phyloP scores from a whole-genome alignment of 2,329 filamentous ascomycete species.

The Aspergillus costaricaensis region DNA sequence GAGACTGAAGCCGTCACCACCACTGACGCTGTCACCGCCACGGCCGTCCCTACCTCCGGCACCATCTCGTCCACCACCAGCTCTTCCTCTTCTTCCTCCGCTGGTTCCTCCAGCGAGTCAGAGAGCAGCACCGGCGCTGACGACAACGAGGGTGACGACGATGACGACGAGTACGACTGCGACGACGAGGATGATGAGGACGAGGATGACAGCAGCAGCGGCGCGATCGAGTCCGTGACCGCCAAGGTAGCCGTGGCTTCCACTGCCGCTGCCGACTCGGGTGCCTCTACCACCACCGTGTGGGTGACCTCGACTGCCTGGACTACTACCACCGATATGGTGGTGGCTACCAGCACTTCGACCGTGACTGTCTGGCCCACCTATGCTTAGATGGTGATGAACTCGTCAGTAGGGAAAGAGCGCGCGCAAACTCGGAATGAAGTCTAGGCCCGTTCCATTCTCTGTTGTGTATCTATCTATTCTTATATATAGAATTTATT shows the following conservation, averaged over 20 bases:
- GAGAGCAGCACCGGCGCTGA: not conserved
- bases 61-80: not conserved
- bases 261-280: not conserved
- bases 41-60: not conserved
- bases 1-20: not conserved
- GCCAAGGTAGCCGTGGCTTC: not conserved
- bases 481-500: not conserved
- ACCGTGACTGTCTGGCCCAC: conserved; percentile 14
- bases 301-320: conserved; percentile 7
- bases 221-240: not conserved
- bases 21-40: not conserved
- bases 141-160: not conserved
- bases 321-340: conserved; percentile 8
- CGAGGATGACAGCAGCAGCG: not conserved
- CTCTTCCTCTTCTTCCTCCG: not conserved
- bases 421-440: too few relatives aligned
- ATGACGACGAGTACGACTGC: conserved; percentile 5
- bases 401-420: too few relatives aligned
- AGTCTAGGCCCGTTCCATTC: not conserved
- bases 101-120: not conserved
- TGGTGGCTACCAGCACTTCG: conserved; percentile 13
- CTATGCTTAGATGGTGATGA: not conserved
- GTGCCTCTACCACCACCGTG: conserved; percentile 5
- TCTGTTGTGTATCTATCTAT: not conserved
- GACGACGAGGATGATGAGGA: not conserved